A percentile compares a stretch with the other conserved stretches of the same genome.
These are phyloP conservation scores for Spergularia azorica DNA, from an alignment of 179 eudicot species.

Conservation along the genomic window DNA sequence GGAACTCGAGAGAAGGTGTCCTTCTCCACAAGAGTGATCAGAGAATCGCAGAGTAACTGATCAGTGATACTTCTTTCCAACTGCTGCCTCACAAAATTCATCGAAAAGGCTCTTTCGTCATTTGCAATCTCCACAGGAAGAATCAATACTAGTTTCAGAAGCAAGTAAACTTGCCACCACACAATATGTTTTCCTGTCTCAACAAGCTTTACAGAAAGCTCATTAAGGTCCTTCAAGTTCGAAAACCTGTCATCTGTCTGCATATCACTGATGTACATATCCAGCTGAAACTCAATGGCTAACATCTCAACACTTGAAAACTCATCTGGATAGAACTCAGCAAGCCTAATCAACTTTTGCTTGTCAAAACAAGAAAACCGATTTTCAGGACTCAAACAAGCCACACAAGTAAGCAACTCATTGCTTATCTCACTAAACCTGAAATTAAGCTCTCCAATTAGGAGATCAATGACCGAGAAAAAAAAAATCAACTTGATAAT, in stretches of 20 bases:
- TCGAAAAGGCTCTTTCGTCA: conserved; percentile 6
- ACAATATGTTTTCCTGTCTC: conserved; percentile 9
- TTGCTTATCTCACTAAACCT: conserved; percentile 3
- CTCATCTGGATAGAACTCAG: conserved; percentile 14
- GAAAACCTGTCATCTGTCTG: conserved; percentile 1
- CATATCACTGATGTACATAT: background rate
- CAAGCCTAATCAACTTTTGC: conserved; percentile 3
- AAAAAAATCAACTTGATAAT: background rate
- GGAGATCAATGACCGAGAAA: background rate
- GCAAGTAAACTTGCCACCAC: conserved; percentile 9
- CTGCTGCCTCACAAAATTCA: conserved; percentile 7
- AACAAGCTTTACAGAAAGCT: conserved; percentile 11
- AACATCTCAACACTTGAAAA: conserved; percentile 7
- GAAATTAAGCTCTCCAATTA: conserved; percentile 4
- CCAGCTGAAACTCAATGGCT: conserved; percentile 8
- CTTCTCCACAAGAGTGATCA: conserved; percentile 14
- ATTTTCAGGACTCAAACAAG: conserved; percentile 11
- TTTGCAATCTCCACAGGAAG: conserved; percentile 17
- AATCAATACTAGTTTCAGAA: conserved; percentile 12
- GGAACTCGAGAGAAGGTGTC: background rate
- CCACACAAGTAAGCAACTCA: conserved; percentile 20
- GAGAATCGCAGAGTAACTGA: background rate
- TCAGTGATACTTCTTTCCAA: background rate
- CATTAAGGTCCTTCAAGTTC: conserved; percentile 16
- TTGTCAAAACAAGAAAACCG: conserved; percentile 15